These are phyloP conservation scores for Ustilago loliicola DNA, from an alignment of 1,284 basidiomycete species.

Conservation along the genomic window DNA sequence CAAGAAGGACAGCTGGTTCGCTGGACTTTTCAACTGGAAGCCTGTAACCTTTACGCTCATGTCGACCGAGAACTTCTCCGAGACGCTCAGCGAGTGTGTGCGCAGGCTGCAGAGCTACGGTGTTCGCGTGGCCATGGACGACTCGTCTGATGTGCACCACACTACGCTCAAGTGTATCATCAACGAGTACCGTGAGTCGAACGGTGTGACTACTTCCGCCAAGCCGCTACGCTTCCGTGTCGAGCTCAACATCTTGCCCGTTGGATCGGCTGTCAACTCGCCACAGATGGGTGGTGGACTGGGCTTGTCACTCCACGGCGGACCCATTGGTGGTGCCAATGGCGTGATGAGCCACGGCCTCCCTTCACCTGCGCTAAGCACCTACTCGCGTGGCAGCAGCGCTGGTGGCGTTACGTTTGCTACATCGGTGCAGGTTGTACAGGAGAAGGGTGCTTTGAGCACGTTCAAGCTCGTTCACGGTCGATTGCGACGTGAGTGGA, in stretches of 20 bases:
- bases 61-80: slow-evolving; percentile 74
- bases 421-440: slow-evolving; percentile 79
- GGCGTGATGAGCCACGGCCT: slow-evolving; percentile 24
- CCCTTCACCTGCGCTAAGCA: slow-evolving; percentile 52
- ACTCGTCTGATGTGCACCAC: slow-evolving; percentile 68
- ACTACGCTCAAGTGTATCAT: slow-evolving; percentile 59
- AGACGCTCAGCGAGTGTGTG: slow-evolving; percentile 78
- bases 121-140: slow-evolving; percentile 77
- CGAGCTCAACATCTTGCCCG: slow-evolving; percentile 64
- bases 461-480: slow-evolving; percentile 83
- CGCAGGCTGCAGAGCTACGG: slow-evolving; percentile 80
- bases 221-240: slow-evolving; percentile 68
- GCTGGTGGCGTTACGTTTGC: slow-evolving; percentile 56
- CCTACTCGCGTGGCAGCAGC: slow-evolving; percentile 31
- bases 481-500: slow-evolving; percentile 81
- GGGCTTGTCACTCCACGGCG: slow-evolving; percentile 35
- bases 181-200: slow-evolving; percentile 55
- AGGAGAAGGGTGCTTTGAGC: slow-evolving; percentile 88
- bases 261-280: slow-evolving; percentile 52
- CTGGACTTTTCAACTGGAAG: slow-evolving; percentile 88
- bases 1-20: slow-evolving; percentile 85
- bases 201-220: slow-evolving; percentile 40
- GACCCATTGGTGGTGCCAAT: slow-evolving; percentile 13
- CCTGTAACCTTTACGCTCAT: slow-evolving; percentile 75
- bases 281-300: slow-evolving; percentile 35